Base-by-base conservation (phyloP, 192 early-diverging fungal genomes). In the Obelidium mucronatum region DNA sequence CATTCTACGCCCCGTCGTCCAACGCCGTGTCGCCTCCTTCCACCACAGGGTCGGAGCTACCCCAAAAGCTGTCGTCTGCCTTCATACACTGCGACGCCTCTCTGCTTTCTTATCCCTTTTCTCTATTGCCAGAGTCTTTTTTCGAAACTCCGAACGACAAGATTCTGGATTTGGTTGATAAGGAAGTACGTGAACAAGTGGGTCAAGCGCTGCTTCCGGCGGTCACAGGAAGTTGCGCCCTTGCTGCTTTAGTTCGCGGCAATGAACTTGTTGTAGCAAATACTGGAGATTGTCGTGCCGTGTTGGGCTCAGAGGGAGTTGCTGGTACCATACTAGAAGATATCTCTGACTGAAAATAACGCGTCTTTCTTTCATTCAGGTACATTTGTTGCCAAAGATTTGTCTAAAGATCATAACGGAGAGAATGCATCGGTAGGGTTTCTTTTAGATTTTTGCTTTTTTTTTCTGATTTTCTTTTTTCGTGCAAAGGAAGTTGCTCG, bases 271-370 rank as follows among this genome's bases (percentile, higher is more conserved):
- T 83, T 53, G 76, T 86, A 1, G 87, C 87, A 2, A 80, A 76
- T 65, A 85, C 82, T 28, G 87, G 87, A 19, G 87, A 88, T 67
- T 72, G 73, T 33, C 53, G 87, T 8, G 87, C 84, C 34, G 81
- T 88, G 19, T 22, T 88, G 22, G 87, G 82, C 1, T 15, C 73
- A 19, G 74, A 77, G 3, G 28, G 77, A 13, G 13, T 24, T 8
- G 54, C 15, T 37, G 31, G 53, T 15, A 40, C 11, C 59, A 31
- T 17, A 11, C 28, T 33, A 1, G 33, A 11, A 30, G 51, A 52
- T 19, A 19, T 52, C 17, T n/a, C 15, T 15, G 17, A 19, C n/a
- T 52, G 51, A 52, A 15, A 52, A 15, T 52, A 19, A n/a, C n/a
- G 15, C 1, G 15, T 52, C n/a, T 52, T 52, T 15, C 0, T 19